These are phyloP conservation scores for Fusarium buharicum DNA, from an alignment of 2,329 filamentous ascomycete genomes.

Conservation along the genomic window DNA sequence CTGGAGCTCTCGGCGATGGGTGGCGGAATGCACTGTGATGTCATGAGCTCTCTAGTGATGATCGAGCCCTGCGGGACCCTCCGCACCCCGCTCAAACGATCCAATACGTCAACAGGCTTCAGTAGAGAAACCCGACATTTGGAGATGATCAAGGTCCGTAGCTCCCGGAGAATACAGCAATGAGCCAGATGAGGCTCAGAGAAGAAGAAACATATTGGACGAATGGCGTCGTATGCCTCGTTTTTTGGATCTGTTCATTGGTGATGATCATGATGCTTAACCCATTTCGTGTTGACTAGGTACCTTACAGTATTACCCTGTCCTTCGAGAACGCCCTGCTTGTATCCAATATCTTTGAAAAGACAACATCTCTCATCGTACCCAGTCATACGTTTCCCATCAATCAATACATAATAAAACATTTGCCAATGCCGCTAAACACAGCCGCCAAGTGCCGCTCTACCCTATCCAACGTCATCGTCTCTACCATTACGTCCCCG, in stretches of 20 bases:
- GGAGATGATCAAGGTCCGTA: constrained; percentile 23
- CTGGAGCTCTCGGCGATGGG: constrained; percentile 21
- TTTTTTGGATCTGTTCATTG: not conserved
- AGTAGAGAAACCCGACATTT: not conserved
- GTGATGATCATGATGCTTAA: constrained; percentile 1
- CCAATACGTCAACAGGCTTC: constrained; percentile 30
- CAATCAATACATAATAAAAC: constrained; percentile 19
- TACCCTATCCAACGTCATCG: constrained; percentile 29
- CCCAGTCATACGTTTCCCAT: constrained; percentile 14
- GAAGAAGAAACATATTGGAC: not conserved
- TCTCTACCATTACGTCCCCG: constrained; percentile 3
- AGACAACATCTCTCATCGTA: constrained; percentile 6
- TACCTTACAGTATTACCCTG: not conserved
- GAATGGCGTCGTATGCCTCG: constrained; percentile 4
- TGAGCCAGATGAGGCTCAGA: constrained; percentile 5
- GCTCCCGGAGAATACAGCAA: constrained; percentile 15
- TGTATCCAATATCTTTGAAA: constrained; percentile 6
- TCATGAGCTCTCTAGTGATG: constrained; percentile 42
- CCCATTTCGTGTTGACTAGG: constrained; percentile 2
- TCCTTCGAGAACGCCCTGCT: constrained; percentile 26
- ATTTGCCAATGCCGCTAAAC: constrained; percentile 32
- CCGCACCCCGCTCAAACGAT: constrained; percentile 29
- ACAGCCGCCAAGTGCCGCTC: constrained; percentile 19
- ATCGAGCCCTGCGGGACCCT: constrained; percentile 36
- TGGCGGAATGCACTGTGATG: constrained; percentile 51